Conservation (phyloP, 257 asterid genomes). For the Solanum arcanum region DNA sequence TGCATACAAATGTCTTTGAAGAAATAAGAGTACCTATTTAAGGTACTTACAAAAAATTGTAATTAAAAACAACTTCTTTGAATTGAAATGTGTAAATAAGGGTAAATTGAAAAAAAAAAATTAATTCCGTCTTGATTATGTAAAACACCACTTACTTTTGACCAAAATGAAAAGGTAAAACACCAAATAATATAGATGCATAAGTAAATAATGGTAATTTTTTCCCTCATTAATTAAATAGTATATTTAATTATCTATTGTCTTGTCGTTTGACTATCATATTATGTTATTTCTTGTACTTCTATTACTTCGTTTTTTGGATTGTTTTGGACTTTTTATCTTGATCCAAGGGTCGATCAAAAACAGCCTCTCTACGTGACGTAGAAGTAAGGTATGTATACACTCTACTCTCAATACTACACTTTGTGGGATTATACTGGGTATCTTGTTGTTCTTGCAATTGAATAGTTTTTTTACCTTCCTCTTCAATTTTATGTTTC, state of each 20-base stretch:
- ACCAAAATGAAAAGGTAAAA: not conserved
- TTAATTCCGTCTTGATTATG: not conserved
- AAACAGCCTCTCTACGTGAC: not conserved
- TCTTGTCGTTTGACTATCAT: not conserved
- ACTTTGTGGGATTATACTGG: not conserved
- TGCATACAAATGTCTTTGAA: not conserved
- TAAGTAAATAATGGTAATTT: not conserved
- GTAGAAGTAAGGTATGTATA: not conserved
- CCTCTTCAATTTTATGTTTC: not conserved
- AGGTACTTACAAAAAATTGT: not conserved
- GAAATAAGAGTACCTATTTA: not conserved
- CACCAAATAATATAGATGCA: not conserved
- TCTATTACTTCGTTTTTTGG: too few relatives aligned
- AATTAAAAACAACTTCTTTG: not conserved
- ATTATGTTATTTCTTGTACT: not conserved
- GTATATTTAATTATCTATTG: too few relatives aligned
- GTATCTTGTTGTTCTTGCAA: not conserved
- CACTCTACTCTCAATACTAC: not conserved
- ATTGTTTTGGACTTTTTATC: not conserved
- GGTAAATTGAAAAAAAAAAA: not conserved
- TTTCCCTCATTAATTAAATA: not conserved
- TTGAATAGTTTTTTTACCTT: not conserved
- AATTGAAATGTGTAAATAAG: not conserved
- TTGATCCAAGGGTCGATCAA: not conserved
- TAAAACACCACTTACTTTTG: not conserved